Evolutionary conservation across 768 basidiomycete species (phyloP), one percentile per base, ranked within the genome.

Genomic region (Hysterangium stoloniferum): DNA sequence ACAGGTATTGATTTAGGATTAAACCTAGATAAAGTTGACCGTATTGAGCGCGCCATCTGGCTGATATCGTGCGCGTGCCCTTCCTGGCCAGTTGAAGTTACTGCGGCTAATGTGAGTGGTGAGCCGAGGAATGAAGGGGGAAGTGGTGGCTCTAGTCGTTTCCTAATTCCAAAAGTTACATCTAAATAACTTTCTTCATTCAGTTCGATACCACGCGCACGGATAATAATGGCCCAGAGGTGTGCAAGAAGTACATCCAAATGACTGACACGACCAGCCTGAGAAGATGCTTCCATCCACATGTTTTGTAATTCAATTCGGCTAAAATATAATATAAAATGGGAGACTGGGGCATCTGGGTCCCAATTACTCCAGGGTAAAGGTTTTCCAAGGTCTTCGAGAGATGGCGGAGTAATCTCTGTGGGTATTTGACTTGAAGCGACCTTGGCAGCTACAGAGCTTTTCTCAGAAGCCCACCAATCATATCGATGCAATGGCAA

Each of bases 181-280:
- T 34, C 33, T n/a, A 34, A n/a, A n/a, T 34, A 34, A 34, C n/a
- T 34, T 34, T 34, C 33, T 34, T 34, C 33, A n/a, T 34, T n/a
- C 9, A 9, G 9, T 9, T 9, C 33, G 33, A 34, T 9, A 34
- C n/a, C 33, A 9, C 33, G 33, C 9, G 33, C 33, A 40, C 63
- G 61, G 38, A 65, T 62, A 31, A 68, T 57, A n/a, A 59, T 56
- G 7, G 52, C 48, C 68, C 70, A 71, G 5, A 71, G 34, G 53
- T 67, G 66, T 2, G 68, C 67, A 22, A 66, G 62, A 17, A 70
- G 62, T 7, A 64, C 28, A n/a, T 69, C 68, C 20, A 67, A 61
- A 53, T 65, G 33, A n/a, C 33, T 34, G 7, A 46, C 20, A 17
- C 2, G 7, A 17, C n/a, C 27, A 20, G 17, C 6, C 5, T 19